phyloP scores from a whole-genome alignment of 2,329 filamentous ascomycete species.

The Endoconidiophora polonica region DNA sequence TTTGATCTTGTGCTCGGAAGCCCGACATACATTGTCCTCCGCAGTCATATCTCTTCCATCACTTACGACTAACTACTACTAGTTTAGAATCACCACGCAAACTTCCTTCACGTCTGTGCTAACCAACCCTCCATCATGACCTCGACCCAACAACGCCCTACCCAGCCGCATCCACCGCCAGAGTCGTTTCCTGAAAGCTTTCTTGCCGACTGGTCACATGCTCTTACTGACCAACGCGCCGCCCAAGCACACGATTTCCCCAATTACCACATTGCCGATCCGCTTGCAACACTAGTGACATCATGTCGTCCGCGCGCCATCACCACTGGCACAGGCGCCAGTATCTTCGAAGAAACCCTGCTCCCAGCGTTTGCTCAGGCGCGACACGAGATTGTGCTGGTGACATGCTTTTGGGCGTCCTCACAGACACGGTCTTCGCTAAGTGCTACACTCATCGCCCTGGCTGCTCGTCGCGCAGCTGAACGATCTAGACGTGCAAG shows the following conservation, averaged over 20 bases:
- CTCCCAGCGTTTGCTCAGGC: slow-evolving; percentile 45
- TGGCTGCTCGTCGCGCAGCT: slow-evolving; percentile 33
- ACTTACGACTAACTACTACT: no score
- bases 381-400: slow-evolving; percentile 50
- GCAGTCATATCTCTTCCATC: no score
- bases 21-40: no score
- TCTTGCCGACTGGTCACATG: slow-evolving; percentile 5
- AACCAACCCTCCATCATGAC: no score
- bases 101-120: no score
- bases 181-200: slow-evolving; percentile 2
- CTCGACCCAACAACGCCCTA: no score
- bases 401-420: slow-evolving; percentile 68
- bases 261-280: slow-evolving; percentile 28
- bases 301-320: slow-evolving; percentile 31
- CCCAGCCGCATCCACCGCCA: no score
- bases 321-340: slow-evolving; percentile 39
- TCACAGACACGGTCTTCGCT: slow-evolving; percentile 45
- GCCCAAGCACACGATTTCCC: slow-evolving; percentile 29
- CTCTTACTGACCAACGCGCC: slow-evolving; percentile 16
- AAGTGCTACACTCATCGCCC: slow-evolving; percentile 35
- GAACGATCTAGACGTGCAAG: slow-evolving; percentile 14
- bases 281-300: slow-evolving; percentile 29
- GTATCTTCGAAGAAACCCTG: slow-evolving; percentile 37
- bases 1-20: no score
- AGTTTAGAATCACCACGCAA: no score